Base-by-base conservation (phyloP, 345 rosid genomes). In the Conringia planisiliqua region DNA sequence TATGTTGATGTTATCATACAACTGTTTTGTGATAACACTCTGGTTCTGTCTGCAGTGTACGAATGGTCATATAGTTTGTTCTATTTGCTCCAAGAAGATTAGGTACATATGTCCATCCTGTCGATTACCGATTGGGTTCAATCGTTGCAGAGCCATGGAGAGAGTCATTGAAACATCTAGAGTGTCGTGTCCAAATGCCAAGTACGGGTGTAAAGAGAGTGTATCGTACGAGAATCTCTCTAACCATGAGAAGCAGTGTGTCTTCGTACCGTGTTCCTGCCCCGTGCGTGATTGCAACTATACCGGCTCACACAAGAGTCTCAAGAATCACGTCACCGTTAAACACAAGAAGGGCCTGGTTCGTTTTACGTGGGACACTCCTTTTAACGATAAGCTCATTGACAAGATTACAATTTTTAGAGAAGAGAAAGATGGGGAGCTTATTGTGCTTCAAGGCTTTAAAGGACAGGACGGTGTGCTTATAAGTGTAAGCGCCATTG, bases 61-160 rank as follows among this genome's bases (percentile, higher is more conserved):
- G 9, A 86, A 86, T 81, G 89, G 91, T 13, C 91, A 87, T 56
- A 51, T 81, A 52, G 84, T 83, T 30, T 87, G 87, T 80, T 24
- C 81, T 50, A 3, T 35, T 13, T 87, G 89, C 76, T 77, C 85
- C 68, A 3, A 0, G 16, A 70, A 77, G 58, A 4, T 80, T 33
- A 27, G 14, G 35, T 71, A 83, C 51, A 79, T 16, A 68, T 87
- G 86, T 12, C 78, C 85, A 1, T 74, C 69, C 8, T 85, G 89
- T 68, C 47, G 69, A 18, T 8, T 16, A 47, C 52, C 52, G 52
- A 47, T 47, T 18, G 52, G 52, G 52, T 17, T 7, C 8, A 3
- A 20, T 60, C 85, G 91, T 3, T 83, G 85, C 66, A 75, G 84
- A 54, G 86, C 85, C 7, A 78, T 83, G 39, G 91, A 85, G 78